Conservation (phyloP, 768 basidiomycete species). For the Lentinula sp. region DNA sequence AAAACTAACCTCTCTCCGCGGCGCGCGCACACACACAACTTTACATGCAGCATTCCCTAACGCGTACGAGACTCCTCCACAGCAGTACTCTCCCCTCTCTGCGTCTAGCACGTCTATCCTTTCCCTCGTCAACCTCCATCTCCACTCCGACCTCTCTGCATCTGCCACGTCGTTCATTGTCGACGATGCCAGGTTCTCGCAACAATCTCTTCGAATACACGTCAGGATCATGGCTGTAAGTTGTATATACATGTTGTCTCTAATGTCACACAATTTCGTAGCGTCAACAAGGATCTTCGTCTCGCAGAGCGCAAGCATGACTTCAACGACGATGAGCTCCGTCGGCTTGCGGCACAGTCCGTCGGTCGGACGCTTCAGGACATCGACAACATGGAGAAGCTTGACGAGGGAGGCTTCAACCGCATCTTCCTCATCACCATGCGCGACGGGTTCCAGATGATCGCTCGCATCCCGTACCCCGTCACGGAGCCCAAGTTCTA, state of each 20-base stretch:
- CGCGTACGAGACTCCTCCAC: too few relatives aligned
- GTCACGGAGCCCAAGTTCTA: slow-evolving; percentile 19
- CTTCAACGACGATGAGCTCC: slow-evolving; percentile 24
- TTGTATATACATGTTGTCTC: slow-evolving; percentile 22
- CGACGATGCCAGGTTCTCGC: too few relatives aligned
- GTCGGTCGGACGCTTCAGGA: slow-evolving; percentile 23
- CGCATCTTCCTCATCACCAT: slow-evolving; percentile 29
- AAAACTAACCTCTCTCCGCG: too few relatives aligned
- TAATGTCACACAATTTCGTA: slow-evolving; percentile 19
- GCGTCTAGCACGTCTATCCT: too few relatives aligned
- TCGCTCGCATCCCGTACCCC: slow-evolving; percentile 29
- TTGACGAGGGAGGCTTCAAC: slow-evolving; percentile 37
- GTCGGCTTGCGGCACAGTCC: slow-evolving; percentile 17
- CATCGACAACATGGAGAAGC: slow-evolving; percentile 28
- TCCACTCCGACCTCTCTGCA: too few relatives aligned
- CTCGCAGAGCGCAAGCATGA: slow-evolving; percentile 26
- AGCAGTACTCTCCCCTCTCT: too few relatives aligned
- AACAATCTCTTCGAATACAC: too few relatives aligned
- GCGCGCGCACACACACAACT: too few relatives aligned
- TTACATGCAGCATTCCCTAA: too few relatives aligned
- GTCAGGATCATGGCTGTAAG: too few relatives aligned
- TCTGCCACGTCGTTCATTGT: too few relatives aligned
- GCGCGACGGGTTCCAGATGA: slow-evolving; percentile 23
- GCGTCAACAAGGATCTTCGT: slow-evolving; percentile 28
- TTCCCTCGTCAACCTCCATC: too few relatives aligned